These are phyloP conservation scores for Cyberlindnera lachancei DNA, from an alignment of 805 yeast genomes.

Conservation along the genomic window DNA sequence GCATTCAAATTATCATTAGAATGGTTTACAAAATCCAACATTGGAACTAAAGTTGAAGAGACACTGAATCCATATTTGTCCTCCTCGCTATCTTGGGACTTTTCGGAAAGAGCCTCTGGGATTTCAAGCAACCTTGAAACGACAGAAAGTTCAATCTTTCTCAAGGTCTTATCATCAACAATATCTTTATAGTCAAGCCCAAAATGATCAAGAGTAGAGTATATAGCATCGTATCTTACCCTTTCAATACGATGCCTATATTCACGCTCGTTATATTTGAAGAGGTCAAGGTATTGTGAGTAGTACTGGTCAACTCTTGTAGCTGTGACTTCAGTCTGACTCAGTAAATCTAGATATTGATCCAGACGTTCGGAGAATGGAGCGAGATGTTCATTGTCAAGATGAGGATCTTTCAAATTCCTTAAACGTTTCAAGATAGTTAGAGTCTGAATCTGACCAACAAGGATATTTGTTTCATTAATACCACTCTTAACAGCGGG, in stretches of 20 bases:
- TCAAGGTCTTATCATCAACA: conserved; percentile 9
- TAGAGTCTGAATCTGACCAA: conserved; percentile 20
- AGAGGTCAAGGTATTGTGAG: conserved; percentile 19
- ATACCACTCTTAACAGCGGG: conserved; percentile 19
- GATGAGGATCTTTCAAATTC: conserved; percentile 1
- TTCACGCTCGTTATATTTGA: conserved; percentile 15
- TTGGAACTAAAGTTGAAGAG: conserved; percentile 54
- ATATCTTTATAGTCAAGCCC: conserved; percentile 4
- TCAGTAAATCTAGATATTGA: conserved; percentile 27
- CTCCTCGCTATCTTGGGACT: conserved; percentile 2
- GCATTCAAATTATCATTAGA: conserved; percentile 38
- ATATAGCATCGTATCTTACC: conserved; percentile 13
- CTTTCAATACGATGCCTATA: conserved; percentile 15
- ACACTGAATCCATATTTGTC: conserved; percentile 34
- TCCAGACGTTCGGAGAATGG: conserved; percentile 23
- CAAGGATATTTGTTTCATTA: conserved; percentile 21
- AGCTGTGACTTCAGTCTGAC: conserved; percentile 25
- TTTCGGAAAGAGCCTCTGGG: conserved; percentile 30
- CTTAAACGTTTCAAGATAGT: conserved; percentile 13
- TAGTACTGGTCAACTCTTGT: conserved; percentile 22
- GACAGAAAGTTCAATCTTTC: conserved; percentile 36
- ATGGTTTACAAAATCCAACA: conserved; percentile 65
- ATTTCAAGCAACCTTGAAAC: conserved; percentile 58
- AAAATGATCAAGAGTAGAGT: conserved; percentile 17
- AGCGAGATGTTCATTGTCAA: conserved; percentile 6